Percentiles rank a stretch among this genome's conserved stretches.
These are phyloP conservation scores for Blastocystis sp. DNA, from an alignment of 352 stramenopile genomes.

Conservation along the genomic window DNA sequence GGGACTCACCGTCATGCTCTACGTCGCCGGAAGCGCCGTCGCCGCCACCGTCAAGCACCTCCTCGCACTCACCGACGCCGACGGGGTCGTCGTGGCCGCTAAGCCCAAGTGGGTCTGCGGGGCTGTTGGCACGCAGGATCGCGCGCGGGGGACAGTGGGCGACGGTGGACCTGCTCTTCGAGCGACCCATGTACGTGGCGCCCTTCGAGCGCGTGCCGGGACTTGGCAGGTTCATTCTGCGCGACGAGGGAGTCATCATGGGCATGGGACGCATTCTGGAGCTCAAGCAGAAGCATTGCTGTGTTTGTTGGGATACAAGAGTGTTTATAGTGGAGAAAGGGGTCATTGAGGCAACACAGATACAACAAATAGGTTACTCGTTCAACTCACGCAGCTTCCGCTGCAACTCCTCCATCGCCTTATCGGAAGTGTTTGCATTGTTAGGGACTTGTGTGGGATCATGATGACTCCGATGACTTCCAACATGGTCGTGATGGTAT, in stretches of 20 bases:
- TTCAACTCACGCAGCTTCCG: not conserved
- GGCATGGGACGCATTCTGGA: constrained; percentile 2
- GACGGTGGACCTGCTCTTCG: constrained; percentile 20
- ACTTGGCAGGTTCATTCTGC: constrained; percentile 12
- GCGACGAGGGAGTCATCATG: constrained; percentile 3
- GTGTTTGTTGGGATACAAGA: constrained; percentile 46
- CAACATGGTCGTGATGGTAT: too few species aligned
- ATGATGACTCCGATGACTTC: too few species aligned
- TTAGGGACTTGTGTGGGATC: too few species aligned
- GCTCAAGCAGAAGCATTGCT: constrained; percentile 7
- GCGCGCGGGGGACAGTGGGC: constrained; percentile 3
- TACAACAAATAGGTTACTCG: not conserved
- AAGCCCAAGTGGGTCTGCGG: constrained; percentile 13
- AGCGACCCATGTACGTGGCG: not conserved
- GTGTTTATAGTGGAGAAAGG: too few species aligned
- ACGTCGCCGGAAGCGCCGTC: constrained; percentile 2
- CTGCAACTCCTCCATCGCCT: not conserved
- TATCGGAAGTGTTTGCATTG: too few species aligned
- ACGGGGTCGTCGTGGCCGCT: not conserved
- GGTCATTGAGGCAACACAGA: too few species aligned
- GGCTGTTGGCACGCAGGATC: not conserved
- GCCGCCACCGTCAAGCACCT: not conserved
- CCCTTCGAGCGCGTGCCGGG: not conserved
- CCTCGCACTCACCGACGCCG: not conserved
- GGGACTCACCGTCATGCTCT: constrained; percentile 2